Evolutionary conservation across 495 filamentous ascomycete species (phyloP).

Genomic region (Usnea hakonensis): DNA sequence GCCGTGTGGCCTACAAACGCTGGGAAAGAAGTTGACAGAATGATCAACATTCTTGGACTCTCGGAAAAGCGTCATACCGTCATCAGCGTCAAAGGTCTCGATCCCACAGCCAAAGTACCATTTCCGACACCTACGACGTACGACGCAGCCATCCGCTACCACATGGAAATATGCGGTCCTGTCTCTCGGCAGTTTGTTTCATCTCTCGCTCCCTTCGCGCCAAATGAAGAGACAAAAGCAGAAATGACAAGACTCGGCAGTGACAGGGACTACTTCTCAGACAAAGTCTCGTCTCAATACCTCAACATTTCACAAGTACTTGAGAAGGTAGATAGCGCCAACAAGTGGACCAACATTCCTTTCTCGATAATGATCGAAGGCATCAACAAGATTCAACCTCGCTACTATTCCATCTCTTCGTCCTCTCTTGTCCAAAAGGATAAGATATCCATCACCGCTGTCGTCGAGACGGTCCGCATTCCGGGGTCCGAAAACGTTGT

Average conservation of each 20-base stretch:
- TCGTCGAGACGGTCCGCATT: conserved; percentile 75
- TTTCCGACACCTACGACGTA: conserved; percentile 97
- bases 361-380: conserved; percentile 95
- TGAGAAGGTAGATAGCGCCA: conserved; percentile 58
- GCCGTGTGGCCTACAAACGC: conserved; percentile 97
- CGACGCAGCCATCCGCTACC: conserved; percentile 88
- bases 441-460: conserved; percentile 87
- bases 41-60: conserved; percentile 72
- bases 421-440: conserved; percentile 91
- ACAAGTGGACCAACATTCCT: conserved; percentile 74
- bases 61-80: conserved; percentile 70
- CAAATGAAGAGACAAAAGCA: conserved; percentile 70
- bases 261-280: conserved; percentile 95
- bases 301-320: conserved; percentile 88
- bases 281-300: conserved; percentile 72
- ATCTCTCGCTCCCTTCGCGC: conserved; percentile 80
- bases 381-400: conserved; percentile 87
- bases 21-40: conserved; percentile 84
- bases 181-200: conserved; percentile 94
- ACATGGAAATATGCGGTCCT: conserved; percentile 92
- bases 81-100: conserved; percentile 83
- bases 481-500: conserved; percentile 75
- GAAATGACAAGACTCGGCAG: conserved; percentile 82
- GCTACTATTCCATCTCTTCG: conserved; percentile 99
- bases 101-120: conserved; percentile 93